Evolutionary conservation across 2,329 filamentous ascomycete genomes (phyloP).

Genomic region (Purpureocillium takamizusanense): DNA sequence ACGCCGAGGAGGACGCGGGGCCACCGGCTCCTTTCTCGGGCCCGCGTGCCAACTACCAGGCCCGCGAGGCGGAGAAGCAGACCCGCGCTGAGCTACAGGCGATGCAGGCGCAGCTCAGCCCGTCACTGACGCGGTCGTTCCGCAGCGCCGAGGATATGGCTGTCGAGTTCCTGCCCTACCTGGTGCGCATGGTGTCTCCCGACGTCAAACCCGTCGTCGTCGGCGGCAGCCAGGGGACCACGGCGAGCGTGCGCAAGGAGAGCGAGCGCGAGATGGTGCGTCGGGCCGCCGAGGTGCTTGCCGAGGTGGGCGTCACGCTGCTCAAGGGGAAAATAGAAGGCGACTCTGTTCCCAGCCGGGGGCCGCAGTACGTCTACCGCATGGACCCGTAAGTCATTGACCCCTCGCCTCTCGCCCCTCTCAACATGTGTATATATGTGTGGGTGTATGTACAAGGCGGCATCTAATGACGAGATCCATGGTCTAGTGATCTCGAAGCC

Average conservation of each 20-base stretch:
- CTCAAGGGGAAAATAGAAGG: conserved; percentile 72
- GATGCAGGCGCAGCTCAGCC: conserved; percentile 63
- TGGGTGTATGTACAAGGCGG: neutral
- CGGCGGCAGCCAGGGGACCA: conserved; percentile 54
- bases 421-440: conserved; percentile 5
- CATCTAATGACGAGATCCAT: neutral
- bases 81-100: conserved; percentile 66
- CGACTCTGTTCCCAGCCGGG: conserved; percentile 49
- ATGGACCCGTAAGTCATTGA: conserved; percentile 74
- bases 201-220: conserved; percentile 88
- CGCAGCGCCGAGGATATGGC: conserved; percentile 70
- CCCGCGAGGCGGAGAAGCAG: conserved; percentile 70
- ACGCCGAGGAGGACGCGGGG: conserved; percentile 31
- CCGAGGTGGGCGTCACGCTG: conserved; percentile 72
- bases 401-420: too few species aligned
- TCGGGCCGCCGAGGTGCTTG: conserved; percentile 72
- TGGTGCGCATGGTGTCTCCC: conserved; percentile 75
- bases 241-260: conserved; percentile 82
- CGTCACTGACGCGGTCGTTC: conserved; percentile 67
- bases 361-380: conserved; percentile 73
- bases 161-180: conserved; percentile 75
- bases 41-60: conserved; percentile 70
- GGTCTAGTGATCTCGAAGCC: conserved; percentile 58
- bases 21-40: conserved; percentile 69
- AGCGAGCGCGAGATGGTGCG: conserved; percentile 73